Evolutionary conservation across 2,329 filamentous ascomycete species (phyloP), one percentile per base, ranked within the genome.

Genomic region (Paecilomyces fulvus): DNA sequence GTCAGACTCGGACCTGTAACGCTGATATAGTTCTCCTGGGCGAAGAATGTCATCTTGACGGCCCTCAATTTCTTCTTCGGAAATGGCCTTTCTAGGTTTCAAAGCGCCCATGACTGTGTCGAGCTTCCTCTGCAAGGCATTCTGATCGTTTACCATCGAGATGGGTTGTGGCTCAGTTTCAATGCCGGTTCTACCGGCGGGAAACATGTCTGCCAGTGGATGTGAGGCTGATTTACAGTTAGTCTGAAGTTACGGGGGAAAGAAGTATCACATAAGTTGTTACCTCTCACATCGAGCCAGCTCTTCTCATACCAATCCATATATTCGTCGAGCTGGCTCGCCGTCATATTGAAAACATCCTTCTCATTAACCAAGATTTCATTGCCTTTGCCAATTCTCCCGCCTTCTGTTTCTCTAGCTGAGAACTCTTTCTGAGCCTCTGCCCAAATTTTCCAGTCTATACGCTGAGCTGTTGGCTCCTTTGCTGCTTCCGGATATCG

Each of bases 381-480:
- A 62, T 79, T 68, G 67, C 74, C 69, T 71, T 74, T 70, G 62
- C 73, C 70, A 63, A 77, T 59, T 58, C 71, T 67, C 11, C 72
- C 66, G 0, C 65, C 64, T 25, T 65, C 59, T 30, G 64, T 58
- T 20, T 67, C 60, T 59, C 69, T 71, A 55, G 62, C 62, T 14
- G 70, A 64, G 54, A 71, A 73, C 4, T 74, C 64, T 33, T 69
- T 66, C 65, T 83, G 82, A 20, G 76, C 72, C 2, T 75, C 69
- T 50, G 76, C 73, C 92, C 92, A 97, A 30, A 71, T 72, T 0
- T 71, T 60, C 92, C 92, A 97, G 66, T 92, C 77, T 55, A 96
- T 76, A 20, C 72, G 70, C n/a, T 85, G 72, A 3, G 77, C 76
- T 12, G 83, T 77, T 1, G 84, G 80, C 57, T 89, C 86, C 9